phyloP scores from a whole-genome alignment of 129 eudicot species.

The Heracleum sosnowskyi region DNA sequence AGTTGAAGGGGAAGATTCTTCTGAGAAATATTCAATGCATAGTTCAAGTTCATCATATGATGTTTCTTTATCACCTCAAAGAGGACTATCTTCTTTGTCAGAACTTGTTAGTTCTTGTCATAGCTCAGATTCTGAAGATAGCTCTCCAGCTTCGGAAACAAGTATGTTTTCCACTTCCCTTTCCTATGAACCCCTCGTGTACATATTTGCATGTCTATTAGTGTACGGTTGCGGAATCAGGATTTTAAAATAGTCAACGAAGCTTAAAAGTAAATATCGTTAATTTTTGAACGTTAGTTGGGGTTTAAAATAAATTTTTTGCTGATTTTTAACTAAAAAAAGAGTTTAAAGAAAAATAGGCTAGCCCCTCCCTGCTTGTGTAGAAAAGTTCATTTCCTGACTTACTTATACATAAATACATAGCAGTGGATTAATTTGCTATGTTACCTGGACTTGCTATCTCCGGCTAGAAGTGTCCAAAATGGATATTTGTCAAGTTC shows the following conservation, averaged over 20 bases:
- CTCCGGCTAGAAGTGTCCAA: no score
- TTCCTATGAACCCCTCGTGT: background rate
- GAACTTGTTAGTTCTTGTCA: background rate
- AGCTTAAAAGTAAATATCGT: no score
- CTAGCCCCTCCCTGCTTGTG: no score
- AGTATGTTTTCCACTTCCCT: background rate
- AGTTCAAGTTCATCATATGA: background rate
- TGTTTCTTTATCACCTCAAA: background rate
- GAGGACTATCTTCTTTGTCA: constrained; percentile 11
- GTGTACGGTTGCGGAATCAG: background rate
- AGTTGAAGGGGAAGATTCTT: background rate
- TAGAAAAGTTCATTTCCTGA: background rate
- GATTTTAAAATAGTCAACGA: no score
- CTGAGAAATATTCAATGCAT: background rate
- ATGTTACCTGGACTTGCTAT: background rate
- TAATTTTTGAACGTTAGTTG: no score
- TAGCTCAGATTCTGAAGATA: constrained; percentile 5
- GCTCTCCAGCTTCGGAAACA: constrained; percentile 5
- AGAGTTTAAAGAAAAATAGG: no score
- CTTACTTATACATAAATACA: background rate
- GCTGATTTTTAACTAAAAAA: no score
- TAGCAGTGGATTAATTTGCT: no score
- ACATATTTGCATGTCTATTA: background rate
- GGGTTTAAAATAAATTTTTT: no score
- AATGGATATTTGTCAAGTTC: background rate